Base-by-base conservation (phyloP, 139 green algal genomes). In the Helicosporidium sp. region DNA sequence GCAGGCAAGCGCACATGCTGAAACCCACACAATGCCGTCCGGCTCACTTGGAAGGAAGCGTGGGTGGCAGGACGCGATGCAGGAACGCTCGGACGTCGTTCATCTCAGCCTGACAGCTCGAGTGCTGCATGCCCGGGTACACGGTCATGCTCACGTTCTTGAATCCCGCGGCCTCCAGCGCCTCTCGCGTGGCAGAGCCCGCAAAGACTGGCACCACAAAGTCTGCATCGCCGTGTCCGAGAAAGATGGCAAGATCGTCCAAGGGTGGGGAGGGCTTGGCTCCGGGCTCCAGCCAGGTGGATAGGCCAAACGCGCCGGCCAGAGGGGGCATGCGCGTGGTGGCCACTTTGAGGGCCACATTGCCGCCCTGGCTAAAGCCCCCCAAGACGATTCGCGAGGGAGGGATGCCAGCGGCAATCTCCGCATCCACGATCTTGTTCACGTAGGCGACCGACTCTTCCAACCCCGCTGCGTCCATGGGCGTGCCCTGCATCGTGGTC, bases 211-310 rank as follows among this genome's bases (percentile, higher is more conserved):
- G 62, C 15, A 71, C 57, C 2, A 71, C 26, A n/a, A 44, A 51
- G 56, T 71, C 62, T 5, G 40, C 51, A 16, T 27, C 37, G 27
- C 62, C 62, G 43, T 71, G 62, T 8, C 59, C 59, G 15, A 51
- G 24, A 24, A 71, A 64, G 25, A 71, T 49, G 2, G 62, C 59
- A 3, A 69, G 12, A n/a, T n/a, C n/a, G n/a, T n/a, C n/a, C n/a
- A n/a, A n/a, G n/a, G n/a, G n/a, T n/a, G n/a, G n/a, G n/a, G n/a
- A n/a, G n/a, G n/a, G n/a, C n/a, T n/a, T n/a, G n/a, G n/a, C n/a
- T n/a, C n/a, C n/a, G n/a, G 54, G 54, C 46, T 70, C 65, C n/a
- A 73, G 41, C 65, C 65, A 73, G 1, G 61, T 70, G 27, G 41
- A 60, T 8, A 71, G 24, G 22, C 51, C 65, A 1, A 56, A 22